A percentile compares a stretch with the other conserved stretches of the same genome.
phyloP scores from a whole-genome alignment of 148 eudicot genomes.

The Simmondsia chinensis region DNA sequence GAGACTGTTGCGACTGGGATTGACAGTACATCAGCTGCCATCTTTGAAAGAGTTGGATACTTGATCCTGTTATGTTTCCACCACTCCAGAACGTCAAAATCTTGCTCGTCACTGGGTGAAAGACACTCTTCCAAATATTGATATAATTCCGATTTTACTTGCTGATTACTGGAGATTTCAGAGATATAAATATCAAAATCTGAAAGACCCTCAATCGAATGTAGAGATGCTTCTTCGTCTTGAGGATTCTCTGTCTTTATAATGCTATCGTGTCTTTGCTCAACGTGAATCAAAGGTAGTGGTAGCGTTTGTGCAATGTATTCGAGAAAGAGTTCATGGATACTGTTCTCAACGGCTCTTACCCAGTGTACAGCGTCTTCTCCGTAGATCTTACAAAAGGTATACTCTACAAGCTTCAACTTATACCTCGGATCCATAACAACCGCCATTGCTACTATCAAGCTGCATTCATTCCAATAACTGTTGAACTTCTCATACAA shows the following conservation, averaged over 20 bases:
- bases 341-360: conserved; percentile 34
- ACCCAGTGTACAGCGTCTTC: conserved; percentile 41
- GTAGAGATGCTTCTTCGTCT: conserved; percentile 26
- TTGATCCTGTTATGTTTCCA: conserved; percentile 50
- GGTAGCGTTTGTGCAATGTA: conserved; percentile 61
- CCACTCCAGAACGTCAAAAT: conserved; percentile 77
- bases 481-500: conserved; percentile 41
- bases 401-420: conserved; percentile 49
- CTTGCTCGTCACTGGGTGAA: conserved; percentile 40
- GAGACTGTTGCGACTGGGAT: conserved; percentile 48
- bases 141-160: conserved; percentile 59
- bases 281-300: conserved; percentile 41
- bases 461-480: conserved; percentile 57
- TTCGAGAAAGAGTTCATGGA: conserved; percentile 58
- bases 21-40: conserved; percentile 70
- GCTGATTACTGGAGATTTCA: conserved; percentile 27
- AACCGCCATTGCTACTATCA: conserved; percentile 55
- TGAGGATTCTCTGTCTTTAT: conserved; percentile 22
- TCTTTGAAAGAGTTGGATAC: conserved; percentile 68
- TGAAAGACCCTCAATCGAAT: conserved; percentile 25
- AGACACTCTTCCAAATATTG: conserved; percentile 63
- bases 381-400: conserved; percentile 43
- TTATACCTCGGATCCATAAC: conserved; percentile 90
- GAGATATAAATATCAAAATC: conserved; percentile 63
- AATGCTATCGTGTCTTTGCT: conserved; percentile 30